Evolutionary conservation across 1,284 basidiomycete species (phyloP).

Genomic region (Schizopora paradoxa): DNA sequence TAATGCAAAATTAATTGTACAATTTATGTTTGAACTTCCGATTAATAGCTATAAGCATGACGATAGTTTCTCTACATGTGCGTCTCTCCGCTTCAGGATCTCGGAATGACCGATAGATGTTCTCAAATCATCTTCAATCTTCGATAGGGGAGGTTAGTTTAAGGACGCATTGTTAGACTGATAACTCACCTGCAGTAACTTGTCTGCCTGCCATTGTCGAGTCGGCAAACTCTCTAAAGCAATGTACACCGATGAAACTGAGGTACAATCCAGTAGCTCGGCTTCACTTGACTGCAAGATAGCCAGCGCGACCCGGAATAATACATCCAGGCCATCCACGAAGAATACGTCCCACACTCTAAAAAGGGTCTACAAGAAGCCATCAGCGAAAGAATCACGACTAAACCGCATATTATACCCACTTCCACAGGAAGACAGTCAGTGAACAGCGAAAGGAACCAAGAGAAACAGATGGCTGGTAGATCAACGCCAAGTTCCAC

Average conservation of each 20-base stretch:
- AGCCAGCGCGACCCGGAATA: conserved; percentile 87
- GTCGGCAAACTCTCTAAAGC: conserved; percentile 83
- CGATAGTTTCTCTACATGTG: conserved; percentile 37
- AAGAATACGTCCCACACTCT: conserved; percentile 95
- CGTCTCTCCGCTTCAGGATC: conserved; percentile 58
- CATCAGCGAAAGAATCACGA: conserved; percentile 13
- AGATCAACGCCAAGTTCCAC: conserved; percentile 82
- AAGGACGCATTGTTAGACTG: background rate
- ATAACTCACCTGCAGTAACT: conserved; percentile 70
- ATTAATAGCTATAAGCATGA: conserved; percentile 4
- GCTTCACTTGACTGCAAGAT: conserved; percentile 81
- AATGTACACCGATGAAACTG: conserved; percentile 83
- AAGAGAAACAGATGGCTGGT: conserved; percentile 93
- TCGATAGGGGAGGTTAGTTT: conserved; percentile 7
- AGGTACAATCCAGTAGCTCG: conserved; percentile 78
- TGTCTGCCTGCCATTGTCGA: conserved; percentile 89
- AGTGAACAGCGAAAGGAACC: conserved; percentile 96
- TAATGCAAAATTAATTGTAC: too few species aligned
- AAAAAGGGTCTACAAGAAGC: conserved; percentile 64
- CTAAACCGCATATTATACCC: conserved; percentile 23
- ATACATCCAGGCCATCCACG: conserved; percentile 86
- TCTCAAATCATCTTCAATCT: conserved; percentile 70
- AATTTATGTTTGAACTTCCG: background rate
- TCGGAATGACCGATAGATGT: conserved; percentile 62
- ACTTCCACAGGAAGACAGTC: conserved; percentile 96